Base-by-base conservation (phyloP, 768 basidiomycete genomes). In the Suillus decipiens region DNA sequence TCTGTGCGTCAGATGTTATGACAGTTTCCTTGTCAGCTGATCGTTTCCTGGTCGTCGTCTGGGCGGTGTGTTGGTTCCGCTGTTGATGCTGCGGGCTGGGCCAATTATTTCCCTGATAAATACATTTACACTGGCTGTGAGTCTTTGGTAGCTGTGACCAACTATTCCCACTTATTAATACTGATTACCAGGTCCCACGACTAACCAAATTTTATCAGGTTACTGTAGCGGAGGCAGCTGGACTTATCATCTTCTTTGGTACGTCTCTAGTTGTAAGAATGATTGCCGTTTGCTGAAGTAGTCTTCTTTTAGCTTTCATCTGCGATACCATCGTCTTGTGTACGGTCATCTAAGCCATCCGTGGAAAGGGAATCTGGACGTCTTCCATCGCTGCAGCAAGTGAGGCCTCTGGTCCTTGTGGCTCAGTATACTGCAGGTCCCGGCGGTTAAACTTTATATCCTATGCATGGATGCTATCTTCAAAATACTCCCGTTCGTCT, bases 201-300 rank as follows among this genome's bases (percentile, higher is more conserved):
- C 22, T n/a, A 66, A 66, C 53, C 58, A 61, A 19, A 37, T 67
- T 36, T 60, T 19, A 53, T 2, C 68, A 73, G 60, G 47, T 70
- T 53, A 68, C 61, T 19, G 62, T 56, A 15, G 53, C 73, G 28
- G 71, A 71, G 61, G 67, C 45, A 14, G 53, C 67, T 39, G 50
- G 71, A 5, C 73, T 75, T 53, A 31, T 64, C 19, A 66, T 76
- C 64, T 63, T 65, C 58, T 59, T 43, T 10, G 71, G 73, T 76
- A 65, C 2, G 71, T 5, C 45, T n/a, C 60, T 11, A 12, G 19
- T n/a, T n/a, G 43, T 42, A 34, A 33, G 17, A 3, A 24, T 42
- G 37, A 9, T 31, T 42, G 19, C 22, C 10, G 12, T 24, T 54
- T 14, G 12, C 10, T 24, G 59, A 63, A 42, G 61, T 37, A 17